A percentile compares a stretch with the other conserved stretches of the same genome.
Evolutionary conservation across 805 yeast genomes (phyloP).

Genomic region (Ogataea paraovalis): DNA sequence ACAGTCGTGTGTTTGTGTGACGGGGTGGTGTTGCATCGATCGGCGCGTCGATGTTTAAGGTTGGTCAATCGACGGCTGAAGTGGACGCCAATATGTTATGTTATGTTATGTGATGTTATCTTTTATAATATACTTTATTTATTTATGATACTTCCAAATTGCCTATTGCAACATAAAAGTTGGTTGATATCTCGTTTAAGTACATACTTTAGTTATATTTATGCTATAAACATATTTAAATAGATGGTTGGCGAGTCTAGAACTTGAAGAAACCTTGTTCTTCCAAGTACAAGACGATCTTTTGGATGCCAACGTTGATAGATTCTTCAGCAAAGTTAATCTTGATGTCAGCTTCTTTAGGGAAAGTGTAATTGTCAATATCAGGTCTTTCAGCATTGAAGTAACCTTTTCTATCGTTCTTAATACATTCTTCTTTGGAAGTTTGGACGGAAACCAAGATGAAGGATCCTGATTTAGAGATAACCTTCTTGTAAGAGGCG

Average conservation of each 20-base stretch:
- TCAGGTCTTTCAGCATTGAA: slow-evolving; percentile 43
- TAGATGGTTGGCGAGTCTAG: slow-evolving; percentile 15
- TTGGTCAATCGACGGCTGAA: no score
- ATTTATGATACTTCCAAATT: no score
- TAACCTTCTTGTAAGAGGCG: slow-evolving; percentile 37
- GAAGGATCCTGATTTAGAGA: slow-evolving; percentile 49
- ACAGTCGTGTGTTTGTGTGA: not conserved
- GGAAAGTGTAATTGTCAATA: slow-evolving; percentile 44
- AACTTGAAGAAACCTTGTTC: slow-evolving; percentile 76
- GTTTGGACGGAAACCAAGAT: slow-evolving; percentile 49
- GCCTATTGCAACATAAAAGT: no score
- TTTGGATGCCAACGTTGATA: slow-evolving; percentile 68
- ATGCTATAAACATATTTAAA: not conserved
- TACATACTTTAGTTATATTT: no score
- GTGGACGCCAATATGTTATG: no score
- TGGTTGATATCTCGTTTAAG: no score
- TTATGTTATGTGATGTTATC: no score
- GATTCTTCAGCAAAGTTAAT: slow-evolving; percentile 52
- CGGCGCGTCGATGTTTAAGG: slow-evolving; percentile 7
- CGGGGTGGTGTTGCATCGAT: slow-evolving; percentile 10
- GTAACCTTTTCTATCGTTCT: slow-evolving; percentile 48
- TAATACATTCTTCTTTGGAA: slow-evolving; percentile 41
- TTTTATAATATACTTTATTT: no score
- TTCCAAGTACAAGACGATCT: slow-evolving; percentile 68
- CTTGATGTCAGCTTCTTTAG: slow-evolving; percentile 53